Conservation (phyloP, 2,329 filamentous ascomycete genomes). For the Phyllosticta paracitricarpa region DNA sequence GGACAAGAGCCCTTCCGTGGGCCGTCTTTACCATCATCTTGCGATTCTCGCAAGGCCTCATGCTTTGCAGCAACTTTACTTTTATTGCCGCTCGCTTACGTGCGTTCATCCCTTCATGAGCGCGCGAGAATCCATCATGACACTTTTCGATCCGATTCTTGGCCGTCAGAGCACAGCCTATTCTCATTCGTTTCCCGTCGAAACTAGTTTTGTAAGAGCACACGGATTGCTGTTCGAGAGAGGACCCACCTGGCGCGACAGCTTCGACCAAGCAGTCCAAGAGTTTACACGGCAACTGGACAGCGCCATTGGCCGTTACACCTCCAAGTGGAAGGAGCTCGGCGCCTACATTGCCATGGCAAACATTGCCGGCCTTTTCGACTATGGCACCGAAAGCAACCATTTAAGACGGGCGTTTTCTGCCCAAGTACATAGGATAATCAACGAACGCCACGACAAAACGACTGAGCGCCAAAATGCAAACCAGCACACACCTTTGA, state of each 20-base stretch:
- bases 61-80: constrained; percentile 60
- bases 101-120: constrained; percentile 57
- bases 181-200: constrained; percentile 35
- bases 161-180: constrained; percentile 22
- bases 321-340: constrained; percentile 46
- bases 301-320: constrained; percentile 43
- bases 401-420: constrained; percentile 18
- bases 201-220: constrained; percentile 52
- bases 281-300: constrained; percentile 48
- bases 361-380: constrained; percentile 43
- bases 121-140: constrained; percentile 61
- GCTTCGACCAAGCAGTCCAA: constrained; percentile 35
- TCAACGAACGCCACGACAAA: constrained; percentile 16
- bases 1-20: constrained; percentile 63
- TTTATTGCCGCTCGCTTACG: constrained; percentile 61
- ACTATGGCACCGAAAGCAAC: constrained; percentile 41
- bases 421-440: constrained; percentile 12
- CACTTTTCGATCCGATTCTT: constrained; percentile 49
- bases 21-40: constrained; percentile 78
- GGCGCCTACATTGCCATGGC: constrained; percentile 50
- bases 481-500: constrained; percentile 11
- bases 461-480: not conserved
- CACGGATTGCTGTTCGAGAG: constrained; percentile 56
- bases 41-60: constrained; percentile 67
- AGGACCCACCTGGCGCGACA: constrained; percentile 30